A percentile compares a stretch with the other conserved stretches of the same genome.
phyloP scores from a whole-genome alignment of 169 alveolate genomes.

The Theileria annulata region DNA sequence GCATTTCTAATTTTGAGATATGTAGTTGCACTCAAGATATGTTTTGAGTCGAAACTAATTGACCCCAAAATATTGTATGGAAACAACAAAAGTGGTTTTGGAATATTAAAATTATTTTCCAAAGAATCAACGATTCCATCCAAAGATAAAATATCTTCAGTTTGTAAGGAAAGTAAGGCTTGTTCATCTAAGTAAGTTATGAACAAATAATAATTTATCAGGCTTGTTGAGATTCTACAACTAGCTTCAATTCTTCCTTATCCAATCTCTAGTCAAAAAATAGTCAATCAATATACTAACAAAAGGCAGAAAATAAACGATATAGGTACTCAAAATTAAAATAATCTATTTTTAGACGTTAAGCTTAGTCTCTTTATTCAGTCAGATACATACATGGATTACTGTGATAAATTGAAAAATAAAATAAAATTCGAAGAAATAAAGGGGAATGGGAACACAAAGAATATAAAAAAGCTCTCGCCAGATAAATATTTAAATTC shows the following conservation, averaged over 20 bases:
- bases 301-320: slow-evolving; percentile 20
- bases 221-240: slow-evolving; percentile 33
- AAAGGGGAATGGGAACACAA: slow-evolving; percentile 3
- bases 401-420: slow-evolving; percentile 11
- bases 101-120: not conserved
- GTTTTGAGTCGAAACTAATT: slow-evolving; percentile 30
- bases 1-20: slow-evolving; percentile 75
- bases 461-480: not conserved
- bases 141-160: not conserved
- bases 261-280: slow-evolving; percentile 1
- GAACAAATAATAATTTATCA: not conserved
- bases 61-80: slow-evolving; percentile 9
- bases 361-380: slow-evolving; percentile 14
- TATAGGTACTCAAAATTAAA: not conserved
- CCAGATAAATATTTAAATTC: slow-evolving; percentile 11
- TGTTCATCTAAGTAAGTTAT: slow-evolving; percentile 25
- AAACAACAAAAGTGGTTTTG: not conserved
- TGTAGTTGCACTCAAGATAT: slow-evolving; percentile 66
- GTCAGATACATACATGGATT: slow-evolving; percentile 16
- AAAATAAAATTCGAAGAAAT: slow-evolving; percentile 20
- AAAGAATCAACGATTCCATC: slow-evolving; percentile 19
- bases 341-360: slow-evolving; percentile 5
- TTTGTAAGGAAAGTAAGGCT: slow-evolving; percentile 37
- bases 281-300: not conserved
- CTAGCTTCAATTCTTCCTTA: slow-evolving; percentile 19